Evolutionary conservation across 1,284 basidiomycete genomes (phyloP).

Genomic region (Dichomitus squalens): DNA sequence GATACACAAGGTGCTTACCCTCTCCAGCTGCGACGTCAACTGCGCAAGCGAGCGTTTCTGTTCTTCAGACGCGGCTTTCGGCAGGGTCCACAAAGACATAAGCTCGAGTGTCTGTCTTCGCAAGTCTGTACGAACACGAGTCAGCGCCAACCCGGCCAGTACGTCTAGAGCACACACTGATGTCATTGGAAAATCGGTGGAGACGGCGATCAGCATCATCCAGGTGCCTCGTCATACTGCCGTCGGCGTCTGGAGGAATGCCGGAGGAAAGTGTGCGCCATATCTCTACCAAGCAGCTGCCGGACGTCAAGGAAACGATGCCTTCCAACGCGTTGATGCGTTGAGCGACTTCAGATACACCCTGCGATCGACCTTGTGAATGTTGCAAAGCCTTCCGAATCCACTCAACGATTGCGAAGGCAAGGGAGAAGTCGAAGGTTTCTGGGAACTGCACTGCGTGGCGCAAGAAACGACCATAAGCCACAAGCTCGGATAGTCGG

Average conservation of each 20-base stretch:
- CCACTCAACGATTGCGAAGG: constrained; percentile 21
- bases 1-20: background rate
- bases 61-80: constrained; percentile 19
- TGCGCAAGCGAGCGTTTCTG: constrained; percentile 3
- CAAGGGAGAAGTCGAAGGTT: constrained; percentile 26
- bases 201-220: constrained; percentile 8
- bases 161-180: constrained; percentile 2
- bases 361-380: background rate
- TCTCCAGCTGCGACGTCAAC: constrained; percentile 8
- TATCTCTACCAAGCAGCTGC: constrained; percentile 21
- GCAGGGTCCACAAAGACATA: constrained; percentile 42
- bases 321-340: background rate
- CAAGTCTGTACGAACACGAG: constrained; percentile 27
- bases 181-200: background rate
- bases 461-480: constrained; percentile 18
- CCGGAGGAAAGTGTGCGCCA: constrained; percentile 18
- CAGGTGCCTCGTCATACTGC: background rate
- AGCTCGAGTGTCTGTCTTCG: constrained; percentile 42
- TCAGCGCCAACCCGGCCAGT: background rate
- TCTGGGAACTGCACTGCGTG: background rate
- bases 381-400: constrained; percentile 10
- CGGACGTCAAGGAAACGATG: constrained; percentile 22
- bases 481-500: constrained; percentile 2
- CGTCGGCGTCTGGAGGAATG: background rate
- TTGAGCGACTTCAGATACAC: background rate